Evolutionary conservation across 345 rosid genomes (phyloP), one percentile per base, ranked within the genome.

Genomic region (Odontarrhena argentea): DNA sequence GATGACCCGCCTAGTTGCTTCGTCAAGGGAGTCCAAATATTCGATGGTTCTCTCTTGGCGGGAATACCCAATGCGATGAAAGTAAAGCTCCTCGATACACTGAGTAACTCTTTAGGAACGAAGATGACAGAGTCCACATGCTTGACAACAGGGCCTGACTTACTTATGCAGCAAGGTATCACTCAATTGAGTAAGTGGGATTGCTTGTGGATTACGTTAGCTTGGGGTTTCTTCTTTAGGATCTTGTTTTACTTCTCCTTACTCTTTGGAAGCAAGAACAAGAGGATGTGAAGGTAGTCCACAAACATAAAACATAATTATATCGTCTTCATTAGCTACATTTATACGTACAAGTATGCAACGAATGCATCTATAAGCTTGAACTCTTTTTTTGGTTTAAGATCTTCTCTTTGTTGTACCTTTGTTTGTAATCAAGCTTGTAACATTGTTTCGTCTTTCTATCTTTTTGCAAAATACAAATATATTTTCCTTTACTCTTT

Each of bases 181-280:
- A 62, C 79, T 46, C 76, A 75, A 6, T 6, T 74, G 40, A 69
- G 73, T 34, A 78, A 70, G 47, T 78, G 77, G 79, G 72, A 66
- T 30, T 78, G 82, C 51, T 70, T 75, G 59, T 70, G 79, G 82
- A 62, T 74, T 35, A 78, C 79, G 55, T 15, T 78, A 2, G 82
- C 77, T 60, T 75, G 74, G 68, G 82, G 82, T 9, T 3, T 75
- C 68, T 70, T 75, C 28, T 78, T 78, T 61, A 61, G 82, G 74
- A 61, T 66, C 41, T 58, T 78, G 74, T 75, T 78, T 53, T 78
- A 75, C 68, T 55, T 78, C 25, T 26, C 79, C 2, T 78, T 78
- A 62, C 37, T 78, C 36, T n/a, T 74, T 14, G 79, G 82, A 13
- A 71, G 79, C 67, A 74, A 75, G 68, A 75, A 78, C 63, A 78